Base-by-base conservation (phyloP, 371 early-diverging fungal species). In the Massospora cicadina region DNA sequence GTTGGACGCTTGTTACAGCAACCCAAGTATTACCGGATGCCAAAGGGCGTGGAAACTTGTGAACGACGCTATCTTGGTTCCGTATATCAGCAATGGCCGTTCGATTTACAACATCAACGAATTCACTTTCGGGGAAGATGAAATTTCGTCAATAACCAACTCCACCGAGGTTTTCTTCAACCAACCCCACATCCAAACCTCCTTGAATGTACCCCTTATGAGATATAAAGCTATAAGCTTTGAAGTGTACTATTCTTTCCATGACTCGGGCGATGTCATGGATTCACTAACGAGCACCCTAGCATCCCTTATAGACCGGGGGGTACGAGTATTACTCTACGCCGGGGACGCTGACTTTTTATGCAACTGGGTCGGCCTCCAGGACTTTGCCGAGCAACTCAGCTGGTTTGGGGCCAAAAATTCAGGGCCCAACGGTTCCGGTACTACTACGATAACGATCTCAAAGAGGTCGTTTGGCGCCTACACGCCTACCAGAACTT, bases 31-130 rank as follows among this genome's bases (percentile, higher is more conserved):
- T 17, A 82, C 87, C 64, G 71, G 80, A 2, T 95, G 95, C 76
- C 77, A 89, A 25, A 88, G 92, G 33, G 88, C 91, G 23, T 78
- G 86, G 28, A 74, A 80, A 65, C 88, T 90, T 75, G 93, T 94
- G 80, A 91, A 93, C 79, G 76, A 77, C 66, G 79, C 81, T 68
- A 76, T 82, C 68, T 72, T 83, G 56, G 63, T 63, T 32, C 84
- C 82, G 12, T 84, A 81, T 69, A 79, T 81, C 69, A 70, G 70
- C 68, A 78, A 85, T 2, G 88, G 88, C 25, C 75, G 74, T 68
- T 88, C 88, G 71, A 82, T 81, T 24, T 90, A 90, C 66, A 90
- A 90, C 66, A 84, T 90, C 26, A 81, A 90, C 53, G 77, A 78
- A 59, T 75, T 79, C 33, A 66, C 77, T 54, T 54, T 54, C 12